Conservation (phyloP, 1,284 basidiomycete genomes). For the Microstroma glucosiphilum region DNA sequence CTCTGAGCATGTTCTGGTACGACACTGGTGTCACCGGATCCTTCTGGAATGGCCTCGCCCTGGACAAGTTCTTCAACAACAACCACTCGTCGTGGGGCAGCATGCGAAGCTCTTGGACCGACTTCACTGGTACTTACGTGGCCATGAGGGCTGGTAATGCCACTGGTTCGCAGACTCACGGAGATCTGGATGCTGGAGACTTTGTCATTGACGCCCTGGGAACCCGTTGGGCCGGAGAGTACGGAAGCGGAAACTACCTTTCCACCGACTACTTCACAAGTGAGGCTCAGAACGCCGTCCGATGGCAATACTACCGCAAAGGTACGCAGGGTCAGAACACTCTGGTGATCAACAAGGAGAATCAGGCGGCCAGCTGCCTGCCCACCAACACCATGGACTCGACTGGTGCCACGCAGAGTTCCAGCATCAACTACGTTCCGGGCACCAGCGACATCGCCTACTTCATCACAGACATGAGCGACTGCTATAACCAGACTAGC, state of each 20-base stretch:
- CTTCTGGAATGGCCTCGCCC: constrained; percentile 77
- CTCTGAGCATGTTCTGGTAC: constrained; percentile 98
- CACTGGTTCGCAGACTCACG: constrained; percentile 73
- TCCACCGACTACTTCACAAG: constrained; percentile 49
- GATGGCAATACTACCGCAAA: constrained; percentile 68
- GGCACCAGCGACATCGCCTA: constrained; percentile 70
- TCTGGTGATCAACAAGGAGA: constrained; percentile 67
- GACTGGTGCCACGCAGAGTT: constrained; percentile 68
- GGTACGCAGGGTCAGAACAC: constrained; percentile 96
- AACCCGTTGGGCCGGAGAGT: constrained; percentile 89
- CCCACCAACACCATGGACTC: constrained; percentile 61
- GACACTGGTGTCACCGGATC: constrained; percentile 73
- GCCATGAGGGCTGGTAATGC: constrained; percentile 79
- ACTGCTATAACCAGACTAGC: constrained; percentile 63
- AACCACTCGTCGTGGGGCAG: constrained; percentile 71
- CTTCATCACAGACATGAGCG: constrained; percentile 72
- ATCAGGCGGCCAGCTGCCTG: constrained; percentile 70
- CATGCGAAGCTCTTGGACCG: constrained; percentile 87
- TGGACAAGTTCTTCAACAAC: constrained; percentile 72
- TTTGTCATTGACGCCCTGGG: constrained; percentile 94
- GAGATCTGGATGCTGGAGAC: constrained; percentile 84
- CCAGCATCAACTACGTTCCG: constrained; percentile 60
- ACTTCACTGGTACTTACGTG: constrained; percentile 72
- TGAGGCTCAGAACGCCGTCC: constrained; percentile 28
- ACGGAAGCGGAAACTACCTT: constrained; percentile 80